Evolutionary conservation across 2,329 filamentous ascomycete genomes (phyloP), one percentile per base, ranked within the genome.

Genomic region (Ophiostoma angusticollis): DNA sequence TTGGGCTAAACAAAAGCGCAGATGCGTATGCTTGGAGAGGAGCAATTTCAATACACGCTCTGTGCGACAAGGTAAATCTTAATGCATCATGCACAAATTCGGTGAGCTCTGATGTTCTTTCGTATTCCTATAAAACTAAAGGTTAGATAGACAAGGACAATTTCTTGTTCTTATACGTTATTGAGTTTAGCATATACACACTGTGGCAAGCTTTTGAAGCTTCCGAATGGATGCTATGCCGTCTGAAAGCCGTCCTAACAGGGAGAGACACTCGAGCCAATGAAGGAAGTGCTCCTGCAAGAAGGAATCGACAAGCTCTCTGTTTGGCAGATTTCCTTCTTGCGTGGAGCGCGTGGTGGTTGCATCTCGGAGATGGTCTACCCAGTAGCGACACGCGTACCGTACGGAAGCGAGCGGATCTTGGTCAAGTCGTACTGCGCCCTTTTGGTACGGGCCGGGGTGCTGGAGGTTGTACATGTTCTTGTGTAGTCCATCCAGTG

Each of bases 401-500:
- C 17, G 30, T n/a, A 39, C n/a, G 6, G 21, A 13, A 11, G 28
- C 21, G 3, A 38, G 36, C 4, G 36, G 36, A 9, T 38, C 36
- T 11, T 19, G 21, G 6, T 27, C 13, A 22, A 31, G 31, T 1
- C 12, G 13, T 1, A 23, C n/a, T 7, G 23, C 9, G 25, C 18
- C 17, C 13, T 6, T 16, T 19, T 12, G 1, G 12, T 22, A 29
- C n/a, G 30, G 30, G 9, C 37, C 37, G 9, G 19, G 25, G 18
- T 27, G 6, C n/a, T 19, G 5, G 28, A 39, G 37, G 12, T n/a
- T 23, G 37, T 33, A 39, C 30, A 39, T 39, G n/a, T 39, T 29
- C 22, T 39, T 33, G 23, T 39, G 37, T 18, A 39, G 30, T 12
- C 31, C 18, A n/a, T 12, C 17, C 37, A 39, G 14, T 19, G 23